phyloP scores from a whole-genome alignment of 192 early-diverging fungal genomes.

The Tieghemiomyces parasiticus region DNA sequence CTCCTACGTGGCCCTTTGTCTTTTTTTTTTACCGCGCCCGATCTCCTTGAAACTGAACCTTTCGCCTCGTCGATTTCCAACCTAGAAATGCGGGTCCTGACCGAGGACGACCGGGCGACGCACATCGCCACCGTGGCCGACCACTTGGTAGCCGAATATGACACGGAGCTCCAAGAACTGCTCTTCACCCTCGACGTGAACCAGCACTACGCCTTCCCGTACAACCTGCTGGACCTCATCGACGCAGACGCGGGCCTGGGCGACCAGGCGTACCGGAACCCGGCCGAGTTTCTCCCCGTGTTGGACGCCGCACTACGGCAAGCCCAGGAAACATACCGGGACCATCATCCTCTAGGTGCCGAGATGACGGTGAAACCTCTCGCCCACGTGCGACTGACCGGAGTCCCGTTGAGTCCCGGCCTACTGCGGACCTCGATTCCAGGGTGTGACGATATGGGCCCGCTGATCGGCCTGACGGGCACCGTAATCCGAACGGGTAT shows the following conservation, averaged over 20 bases:
- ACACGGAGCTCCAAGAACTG: background rate
- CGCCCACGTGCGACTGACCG: conserved; percentile 19
- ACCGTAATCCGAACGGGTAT: conserved; percentile 52
- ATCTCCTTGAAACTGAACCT: too few relatives aligned
- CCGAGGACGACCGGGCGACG: too few relatives aligned
- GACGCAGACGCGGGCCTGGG: background rate
- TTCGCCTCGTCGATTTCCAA: too few relatives aligned
- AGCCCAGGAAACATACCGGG: background rate
- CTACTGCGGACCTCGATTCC: conserved; percentile 34
- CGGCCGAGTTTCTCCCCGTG: background rate
- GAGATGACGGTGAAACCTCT: conserved; percentile 17
- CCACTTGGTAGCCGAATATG: conserved; percentile 1
- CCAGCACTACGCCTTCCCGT: conserved; percentile 1
- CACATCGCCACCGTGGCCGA: background rate
- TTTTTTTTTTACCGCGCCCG: too few relatives aligned
- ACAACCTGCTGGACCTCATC: conserved; percentile 4
- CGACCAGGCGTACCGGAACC: background rate
- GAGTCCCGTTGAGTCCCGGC: conserved; percentile 20
- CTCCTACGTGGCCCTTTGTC: too few relatives aligned
- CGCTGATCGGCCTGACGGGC: conserved; percentile 38
- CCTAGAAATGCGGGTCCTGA: too few relatives aligned
- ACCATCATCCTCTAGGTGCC: background rate
- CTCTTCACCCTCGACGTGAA: background rate
- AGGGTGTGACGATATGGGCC: conserved; percentile 38
- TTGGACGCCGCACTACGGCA: background rate